These are phyloP conservation scores for Wickerhamiella allomyrinae DNA, from an alignment of 805 yeast species.

Conservation along the genomic window DNA sequence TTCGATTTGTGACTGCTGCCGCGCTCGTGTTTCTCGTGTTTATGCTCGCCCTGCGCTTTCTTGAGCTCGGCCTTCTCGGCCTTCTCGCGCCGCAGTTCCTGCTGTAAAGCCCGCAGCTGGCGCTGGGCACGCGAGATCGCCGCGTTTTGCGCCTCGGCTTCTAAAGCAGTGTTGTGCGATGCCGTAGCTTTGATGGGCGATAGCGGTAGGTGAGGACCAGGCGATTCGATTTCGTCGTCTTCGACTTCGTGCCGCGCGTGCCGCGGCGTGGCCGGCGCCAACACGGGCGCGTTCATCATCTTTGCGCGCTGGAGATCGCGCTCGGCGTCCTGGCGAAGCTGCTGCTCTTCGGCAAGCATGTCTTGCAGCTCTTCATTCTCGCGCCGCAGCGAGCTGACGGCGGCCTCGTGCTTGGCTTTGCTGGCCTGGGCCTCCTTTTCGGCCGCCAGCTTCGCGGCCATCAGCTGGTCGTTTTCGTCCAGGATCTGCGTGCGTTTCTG, in stretches of 20 bases:
- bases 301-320: constrained; percentile 20
- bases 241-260: background rate
- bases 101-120: constrained; percentile 44
- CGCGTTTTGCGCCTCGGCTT: constrained; percentile 50
- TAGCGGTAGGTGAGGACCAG: constrained; percentile 21
- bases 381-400: constrained; percentile 17
- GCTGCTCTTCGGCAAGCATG: constrained; percentile 16
- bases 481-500: constrained; percentile 16
- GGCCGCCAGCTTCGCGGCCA: constrained; percentile 14
- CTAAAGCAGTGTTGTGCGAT: constrained; percentile 28
- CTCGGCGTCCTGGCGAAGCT: constrained; percentile 19
- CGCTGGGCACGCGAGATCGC: constrained; percentile 54
- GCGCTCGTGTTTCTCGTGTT: constrained; percentile 1
- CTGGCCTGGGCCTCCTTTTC: constrained; percentile 10
- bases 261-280: constrained; percentile 10
- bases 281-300: constrained; percentile 17
- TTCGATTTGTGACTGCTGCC: background rate
- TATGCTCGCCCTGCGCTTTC: constrained; percentile 5
- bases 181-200: constrained; percentile 25
- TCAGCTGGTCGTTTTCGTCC: constrained; percentile 19
- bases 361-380: constrained; percentile 16
- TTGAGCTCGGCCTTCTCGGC: constrained; percentile 27
- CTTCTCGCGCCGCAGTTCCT: constrained; percentile 33
- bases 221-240: constrained; percentile 17
- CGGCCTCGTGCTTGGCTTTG: constrained; percentile 13